Percentiles rank a stretch among this genome's conserved stretches.
These are phyloP conservation scores for Incumbomyces delicatus DNA, from an alignment of 2,329 filamentous ascomycete genomes.

Conservation along the genomic window DNA sequence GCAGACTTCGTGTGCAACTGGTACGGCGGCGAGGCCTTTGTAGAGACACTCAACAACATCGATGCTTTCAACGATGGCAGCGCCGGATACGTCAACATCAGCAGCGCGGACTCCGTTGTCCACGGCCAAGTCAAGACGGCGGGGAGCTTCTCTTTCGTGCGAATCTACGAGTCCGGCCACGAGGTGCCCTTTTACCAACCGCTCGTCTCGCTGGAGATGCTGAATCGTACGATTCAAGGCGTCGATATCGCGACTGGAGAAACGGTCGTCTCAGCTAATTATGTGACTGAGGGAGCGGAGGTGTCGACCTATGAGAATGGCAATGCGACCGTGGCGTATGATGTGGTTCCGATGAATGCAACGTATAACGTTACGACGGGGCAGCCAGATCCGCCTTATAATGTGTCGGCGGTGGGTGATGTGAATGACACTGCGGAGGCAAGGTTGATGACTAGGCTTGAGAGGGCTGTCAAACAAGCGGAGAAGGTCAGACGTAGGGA, in stretches of 20 bases:
- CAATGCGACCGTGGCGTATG: slow-evolving; percentile 17
- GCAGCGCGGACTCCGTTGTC: slow-evolving; percentile 35
- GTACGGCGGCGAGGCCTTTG: slow-evolving; percentile 39
- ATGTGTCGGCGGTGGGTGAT: neutral
- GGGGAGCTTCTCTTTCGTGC: slow-evolving; percentile 32
- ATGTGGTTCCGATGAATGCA: slow-evolving; percentile 10
- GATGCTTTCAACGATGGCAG: slow-evolving; percentile 24
- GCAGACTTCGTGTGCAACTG: slow-evolving; percentile 25
- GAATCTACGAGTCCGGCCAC: slow-evolving; percentile 32
- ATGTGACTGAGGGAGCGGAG: slow-evolving; percentile 39
- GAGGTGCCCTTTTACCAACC: slow-evolving; percentile 41
- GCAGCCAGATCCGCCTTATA: slow-evolving; percentile 5
- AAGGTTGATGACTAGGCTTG: slow-evolving; percentile 1
- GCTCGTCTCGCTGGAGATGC: slow-evolving; percentile 49
- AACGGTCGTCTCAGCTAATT: slow-evolving; percentile 31
- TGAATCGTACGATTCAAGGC: slow-evolving; percentile 49
- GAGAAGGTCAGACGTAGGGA: neutral
- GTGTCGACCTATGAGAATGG: slow-evolving; percentile 39
- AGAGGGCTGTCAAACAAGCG: neutral
- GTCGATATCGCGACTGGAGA: slow-evolving; percentile 46
- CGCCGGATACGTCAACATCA: slow-evolving; percentile 25
- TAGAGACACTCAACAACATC: slow-evolving; percentile 27
- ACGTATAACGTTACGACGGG: slow-evolving; percentile 4
- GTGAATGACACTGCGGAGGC: neutral
- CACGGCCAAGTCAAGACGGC: slow-evolving; percentile 43